Percentiles rank a stretch among this genome's conserved stretches.
These are phyloP conservation scores for Ampelomyces quisqualis DNA, from an alignment of 2,329 filamentous ascomycete species.

Conservation along the genomic window DNA sequence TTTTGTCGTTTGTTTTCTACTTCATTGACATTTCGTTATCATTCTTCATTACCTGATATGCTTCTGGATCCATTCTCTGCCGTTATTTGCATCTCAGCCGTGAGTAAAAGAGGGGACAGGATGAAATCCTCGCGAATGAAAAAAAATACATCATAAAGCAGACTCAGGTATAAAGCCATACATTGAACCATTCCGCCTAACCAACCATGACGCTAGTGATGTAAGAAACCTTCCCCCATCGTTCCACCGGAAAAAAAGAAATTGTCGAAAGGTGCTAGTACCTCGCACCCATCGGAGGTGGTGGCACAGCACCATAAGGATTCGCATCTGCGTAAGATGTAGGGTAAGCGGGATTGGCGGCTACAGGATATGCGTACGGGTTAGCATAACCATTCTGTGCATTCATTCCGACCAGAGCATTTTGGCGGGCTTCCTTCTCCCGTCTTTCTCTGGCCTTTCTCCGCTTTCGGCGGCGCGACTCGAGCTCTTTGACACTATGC, in stretches of 20 bases:
- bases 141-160: background rate
- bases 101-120: background rate
- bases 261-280: conserved; percentile 26
- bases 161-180: background rate
- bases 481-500: conserved; percentile 57
- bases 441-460: conserved; percentile 46
- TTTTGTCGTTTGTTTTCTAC: too few species aligned
- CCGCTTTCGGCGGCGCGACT: conserved; percentile 50
- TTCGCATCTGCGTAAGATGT: conserved; percentile 49
- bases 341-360: conserved; percentile 38
- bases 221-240: background rate
- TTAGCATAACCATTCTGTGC: conserved; percentile 32
- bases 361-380: conserved; percentile 44
- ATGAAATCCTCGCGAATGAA: background rate
- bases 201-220: background rate
- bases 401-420: conserved; percentile 43
- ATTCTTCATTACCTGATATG: conserved; percentile 6
- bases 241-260: conserved; percentile 2
- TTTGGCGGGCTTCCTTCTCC: conserved; percentile 49
- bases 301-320: conserved; percentile 47
- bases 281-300: conserved; percentile 44
- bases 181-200: background rate
- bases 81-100: conserved; percentile 1
- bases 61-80: background rate
- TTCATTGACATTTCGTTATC: conserved; percentile 11